These are phyloP conservation scores for Teratosphaeria nubilosa DNA, from an alignment of 2,329 filamentous ascomycete genomes.

Conservation along the genomic window DNA sequence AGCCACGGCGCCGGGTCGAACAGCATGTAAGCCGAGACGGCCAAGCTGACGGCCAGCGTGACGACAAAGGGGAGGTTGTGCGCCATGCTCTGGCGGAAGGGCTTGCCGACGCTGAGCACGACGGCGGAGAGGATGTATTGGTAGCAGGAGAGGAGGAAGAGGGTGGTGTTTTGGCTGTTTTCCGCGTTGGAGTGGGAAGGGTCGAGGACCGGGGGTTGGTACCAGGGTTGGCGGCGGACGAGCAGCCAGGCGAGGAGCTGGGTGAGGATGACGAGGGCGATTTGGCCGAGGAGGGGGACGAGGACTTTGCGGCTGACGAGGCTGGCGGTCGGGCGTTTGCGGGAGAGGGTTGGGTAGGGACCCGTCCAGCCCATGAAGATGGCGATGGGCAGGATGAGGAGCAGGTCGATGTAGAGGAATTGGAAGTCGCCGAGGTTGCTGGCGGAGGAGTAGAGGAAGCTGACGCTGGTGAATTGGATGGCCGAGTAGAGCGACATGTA, in stretches of 20 bases:
- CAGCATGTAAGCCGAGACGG: conserved; percentile 70
- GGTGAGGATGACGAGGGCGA: conserved; percentile 65
- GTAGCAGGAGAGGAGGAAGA: conserved; percentile 86
- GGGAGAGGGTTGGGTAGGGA: conserved; percentile 64
- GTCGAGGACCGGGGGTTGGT: conserved; percentile 67
- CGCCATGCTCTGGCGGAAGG: conserved; percentile 71
- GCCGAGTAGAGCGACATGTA: conserved; percentile 99
- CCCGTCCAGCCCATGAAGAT: conserved; percentile 99
- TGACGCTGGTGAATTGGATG: conserved; percentile 97
- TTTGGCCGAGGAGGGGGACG: conserved; percentile 80
- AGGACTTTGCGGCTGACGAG: conserved; percentile 89
- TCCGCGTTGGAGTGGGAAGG: conserved; percentile 72
- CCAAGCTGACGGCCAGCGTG: conserved; percentile 60
- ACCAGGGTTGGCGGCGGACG: conserved; percentile 76
- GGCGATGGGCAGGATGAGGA: conserved; percentile 87
- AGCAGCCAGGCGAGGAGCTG: conserved; percentile 65
- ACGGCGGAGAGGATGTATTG: conserved; percentile 89
- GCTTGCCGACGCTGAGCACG: conserved; percentile 80
- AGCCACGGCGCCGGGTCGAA: conserved; percentile 62
- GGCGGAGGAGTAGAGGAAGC: conserved; percentile 86
- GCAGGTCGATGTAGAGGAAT: conserved; percentile 90
- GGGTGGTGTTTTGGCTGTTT: conserved; percentile 85
- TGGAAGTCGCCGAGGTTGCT: conserved; percentile 97
- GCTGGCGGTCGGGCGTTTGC: conserved; percentile 82
- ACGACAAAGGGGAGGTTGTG: conserved; percentile 78